Conservation (phyloP, 306 rosid species). For the Acacia melanoxylon region DNA sequence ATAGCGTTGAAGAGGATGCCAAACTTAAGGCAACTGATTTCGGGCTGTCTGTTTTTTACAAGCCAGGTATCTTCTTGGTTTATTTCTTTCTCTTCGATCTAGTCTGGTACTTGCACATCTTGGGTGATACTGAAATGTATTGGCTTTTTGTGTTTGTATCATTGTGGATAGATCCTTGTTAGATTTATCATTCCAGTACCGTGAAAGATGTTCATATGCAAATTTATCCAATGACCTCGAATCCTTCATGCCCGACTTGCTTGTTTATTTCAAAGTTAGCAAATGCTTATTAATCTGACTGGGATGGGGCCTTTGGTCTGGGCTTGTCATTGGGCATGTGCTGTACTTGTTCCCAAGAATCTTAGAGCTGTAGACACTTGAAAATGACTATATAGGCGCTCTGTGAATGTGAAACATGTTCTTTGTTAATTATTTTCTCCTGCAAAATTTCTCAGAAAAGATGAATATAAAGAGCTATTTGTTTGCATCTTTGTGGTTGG, state of each 20-base stretch:
- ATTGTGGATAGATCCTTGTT: background rate
- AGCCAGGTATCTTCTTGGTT: slow-evolving; percentile 43
- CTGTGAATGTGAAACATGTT: background rate
- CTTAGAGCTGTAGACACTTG: background rate
- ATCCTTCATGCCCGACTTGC: background rate
- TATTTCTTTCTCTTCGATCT: background rate
- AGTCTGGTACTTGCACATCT: slow-evolving; percentile 8
- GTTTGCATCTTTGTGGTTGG: slow-evolving; percentile 23
- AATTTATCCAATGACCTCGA: background rate
- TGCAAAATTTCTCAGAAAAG: slow-evolving; percentile 14
- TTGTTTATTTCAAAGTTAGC: background rate
- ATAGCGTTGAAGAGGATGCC: slow-evolving; percentile 54
- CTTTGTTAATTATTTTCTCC: background rate
- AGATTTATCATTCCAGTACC: background rate
- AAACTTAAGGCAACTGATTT: slow-evolving; percentile 57
- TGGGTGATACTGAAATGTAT: background rate
- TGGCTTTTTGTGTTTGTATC: background rate
- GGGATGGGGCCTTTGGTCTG: background rate
- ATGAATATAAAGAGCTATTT: slow-evolving; percentile 1
- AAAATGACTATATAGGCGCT: background rate
- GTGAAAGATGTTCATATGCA: slow-evolving; percentile 1
- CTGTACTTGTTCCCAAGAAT: background rate
- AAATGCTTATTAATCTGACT: background rate
- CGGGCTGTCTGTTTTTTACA: slow-evolving; percentile 53
- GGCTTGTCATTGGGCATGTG: background rate